Evolutionary conservation across 495 filamentous ascomycete genomes (phyloP).

Genomic region (Neurospora terricola): DNA sequence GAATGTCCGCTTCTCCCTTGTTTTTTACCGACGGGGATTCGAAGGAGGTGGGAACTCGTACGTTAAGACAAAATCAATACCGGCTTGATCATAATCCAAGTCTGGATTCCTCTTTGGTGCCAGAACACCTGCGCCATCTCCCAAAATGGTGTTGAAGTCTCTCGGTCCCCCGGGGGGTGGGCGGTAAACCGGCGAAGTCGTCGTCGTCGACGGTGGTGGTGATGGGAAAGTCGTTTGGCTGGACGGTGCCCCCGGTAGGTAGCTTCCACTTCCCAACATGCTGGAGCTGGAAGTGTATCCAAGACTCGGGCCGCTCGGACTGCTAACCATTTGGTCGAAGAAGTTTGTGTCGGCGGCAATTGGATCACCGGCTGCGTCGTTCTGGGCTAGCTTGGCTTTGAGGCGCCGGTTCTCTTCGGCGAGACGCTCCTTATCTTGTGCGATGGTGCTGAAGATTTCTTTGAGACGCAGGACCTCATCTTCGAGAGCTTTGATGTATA

Average conservation of each 20-base stretch:
- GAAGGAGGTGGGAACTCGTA: conserved; percentile 44
- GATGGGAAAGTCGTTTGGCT: conserved; percentile 36
- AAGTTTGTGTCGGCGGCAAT: conserved; percentile 23
- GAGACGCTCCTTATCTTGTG: conserved; percentile 54
- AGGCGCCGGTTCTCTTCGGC: conserved; percentile 70
- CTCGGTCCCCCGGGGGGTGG: background rate
- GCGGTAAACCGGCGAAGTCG: conserved; percentile 8
- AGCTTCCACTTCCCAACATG: conserved; percentile 46
- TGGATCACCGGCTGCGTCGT: conserved; percentile 49
- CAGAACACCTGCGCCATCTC: conserved; percentile 5
- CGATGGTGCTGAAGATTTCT: conserved; percentile 50
- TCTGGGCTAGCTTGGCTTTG: conserved; percentile 59
- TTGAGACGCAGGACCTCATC: conserved; percentile 69
- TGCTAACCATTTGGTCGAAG: conserved; percentile 36
- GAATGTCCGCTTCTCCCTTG: background rate
- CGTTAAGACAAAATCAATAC: conserved; percentile 94
- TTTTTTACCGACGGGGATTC: background rate
- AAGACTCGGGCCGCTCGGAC: conserved; percentile 32
- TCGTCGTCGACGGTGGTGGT: conserved; percentile 29
- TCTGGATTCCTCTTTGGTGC: conserved; percentile 24
- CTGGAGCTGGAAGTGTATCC: conserved; percentile 45
- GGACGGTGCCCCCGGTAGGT: conserved; percentile 18
- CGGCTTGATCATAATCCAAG: conserved; percentile 77
- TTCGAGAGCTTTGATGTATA: conserved; percentile 89
- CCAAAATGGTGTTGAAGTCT: conserved; percentile 8